Base-by-base conservation (phyloP, 2,329 filamentous ascomycete genomes). In the Neofusicoccum sp. region DNA sequence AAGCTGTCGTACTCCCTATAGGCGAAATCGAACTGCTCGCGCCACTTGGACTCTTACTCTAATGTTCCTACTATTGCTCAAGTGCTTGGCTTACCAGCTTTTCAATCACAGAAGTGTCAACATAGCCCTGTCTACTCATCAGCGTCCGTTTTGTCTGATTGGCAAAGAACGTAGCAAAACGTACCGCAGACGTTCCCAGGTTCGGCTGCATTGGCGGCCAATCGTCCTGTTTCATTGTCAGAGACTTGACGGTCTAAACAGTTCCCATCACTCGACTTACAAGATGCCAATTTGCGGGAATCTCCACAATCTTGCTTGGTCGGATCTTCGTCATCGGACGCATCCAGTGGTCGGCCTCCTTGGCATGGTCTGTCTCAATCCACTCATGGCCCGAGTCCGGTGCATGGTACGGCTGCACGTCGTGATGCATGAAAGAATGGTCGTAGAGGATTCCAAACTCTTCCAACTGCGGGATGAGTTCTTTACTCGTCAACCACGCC, bases 341-440 rank as follows among this genome's bases (percentile, higher is more conserved):
- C 75, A 78, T 78, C 75, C 74, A 77, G 20, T 65, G 61, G 0
- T 69, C 69, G 2, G 75, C 72, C 2, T 68, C 63, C 34, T 73
- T 69, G 9, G 62, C 62, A 14, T 65, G 40, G 61, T 77, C 63
- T 1, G 74, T 76, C 48, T 71, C 67, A 9, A 68, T 64, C 58
- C 65, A 64, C 6, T 60, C 71, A 14, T 65, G 68, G 40, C 64
- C 62, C 9, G 69, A 64, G 47, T 66, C 65, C 8, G 71, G 69
- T 1, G 68, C 65, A 58, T 70, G 75, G 67, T 76, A 77, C 9
- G 73, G 73, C 63, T 79, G 76, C 12, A 73, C 73, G 65, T 80
- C 79, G 65, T 80, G 77, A 64, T 80, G 78, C 77, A 80, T 78
- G 67, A 80, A 78, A 2, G 73, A 76, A 64, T 80, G 78, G 64